Evolutionary conservation across 1,284 basidiomycete species (phyloP).

Genomic region (Apiotrichum laibachii): DNA sequence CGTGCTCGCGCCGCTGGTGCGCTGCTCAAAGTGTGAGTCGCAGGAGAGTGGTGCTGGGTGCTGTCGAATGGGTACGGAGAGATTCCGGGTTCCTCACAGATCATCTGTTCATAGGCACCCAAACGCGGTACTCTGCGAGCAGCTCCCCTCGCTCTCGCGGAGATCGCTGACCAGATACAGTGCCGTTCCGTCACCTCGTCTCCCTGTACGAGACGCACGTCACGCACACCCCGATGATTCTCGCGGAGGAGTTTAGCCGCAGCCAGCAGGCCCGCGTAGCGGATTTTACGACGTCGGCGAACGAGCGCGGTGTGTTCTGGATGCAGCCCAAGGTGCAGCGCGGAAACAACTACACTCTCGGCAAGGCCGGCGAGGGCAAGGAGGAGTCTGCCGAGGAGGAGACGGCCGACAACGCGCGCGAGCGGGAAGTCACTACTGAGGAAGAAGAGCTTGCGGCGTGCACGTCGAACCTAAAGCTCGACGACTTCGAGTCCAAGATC

Average conservation of each 20-base stretch:
- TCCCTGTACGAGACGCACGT: constrained; percentile 59
- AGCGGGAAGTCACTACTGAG: background rate
- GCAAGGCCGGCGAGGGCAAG: background rate
- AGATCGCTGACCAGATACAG: constrained; percentile 26
- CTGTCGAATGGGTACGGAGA: no score
- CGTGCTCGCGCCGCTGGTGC: constrained; percentile 57
- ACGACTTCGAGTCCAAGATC: background rate
- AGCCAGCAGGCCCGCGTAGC: constrained; percentile 56
- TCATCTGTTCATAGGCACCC: no score
- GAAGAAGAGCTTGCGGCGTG: background rate
- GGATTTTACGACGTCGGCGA: constrained; percentile 57
- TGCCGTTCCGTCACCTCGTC: constrained; percentile 59
- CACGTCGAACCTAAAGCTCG: background rate
- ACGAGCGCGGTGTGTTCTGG: constrained; percentile 58
- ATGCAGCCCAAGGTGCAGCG: constrained; percentile 38
- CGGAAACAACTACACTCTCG: constrained; percentile 2
- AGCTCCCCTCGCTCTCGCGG: background rate
- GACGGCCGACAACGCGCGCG: constrained; percentile 1
- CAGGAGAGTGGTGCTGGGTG: background rate
- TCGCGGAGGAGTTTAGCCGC: constrained; percentile 59
- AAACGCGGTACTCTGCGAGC: no score
- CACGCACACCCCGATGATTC: constrained; percentile 62
- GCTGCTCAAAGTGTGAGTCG: constrained; percentile 57
- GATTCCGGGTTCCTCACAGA: no score
- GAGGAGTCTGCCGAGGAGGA: background rate